Percentiles rank a stretch among this genome's conserved stretches.
These are phyloP conservation scores for Echeveria elegans DNA, from an alignment of 164 flowering plant genomes.

Conservation along the genomic window DNA sequence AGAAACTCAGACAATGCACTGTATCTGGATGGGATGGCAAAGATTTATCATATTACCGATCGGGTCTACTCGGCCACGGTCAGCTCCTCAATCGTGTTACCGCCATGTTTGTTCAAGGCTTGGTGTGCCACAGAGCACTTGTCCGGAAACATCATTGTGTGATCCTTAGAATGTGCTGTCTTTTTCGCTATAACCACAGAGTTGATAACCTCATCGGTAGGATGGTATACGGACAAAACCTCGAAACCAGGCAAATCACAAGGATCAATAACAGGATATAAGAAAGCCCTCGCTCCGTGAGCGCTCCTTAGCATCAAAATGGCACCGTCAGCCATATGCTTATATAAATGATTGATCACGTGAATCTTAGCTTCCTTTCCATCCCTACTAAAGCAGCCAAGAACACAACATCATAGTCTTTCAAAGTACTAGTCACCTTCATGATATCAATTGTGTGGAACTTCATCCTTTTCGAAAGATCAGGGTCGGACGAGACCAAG, in stretches of 20 bases:
- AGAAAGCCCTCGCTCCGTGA: constrained; percentile 42
- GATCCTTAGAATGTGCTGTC: not conserved
- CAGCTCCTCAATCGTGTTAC: not conserved
- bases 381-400: constrained; percentile 63
- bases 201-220: constrained; percentile 42
- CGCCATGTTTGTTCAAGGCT: not conserved
- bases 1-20: too few relatives aligned
- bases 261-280: constrained; percentile 48
- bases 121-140: not conserved
- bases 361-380: constrained; percentile 38
- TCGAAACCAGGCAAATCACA: constrained; percentile 38
- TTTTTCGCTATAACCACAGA: constrained; percentile 31
- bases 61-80: not conserved
- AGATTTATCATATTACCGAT: not conserved
- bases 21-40: too few relatives aligned
- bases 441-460: constrained; percentile 34
- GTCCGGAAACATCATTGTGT: not conserved
- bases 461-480: constrained; percentile 42
- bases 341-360: constrained; percentile 33
- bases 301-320: constrained; percentile 47
- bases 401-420: constrained; percentile 37
- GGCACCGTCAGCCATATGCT: constrained; percentile 39
- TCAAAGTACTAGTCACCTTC: constrained; percentile 30
- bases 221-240: constrained; percentile 42
- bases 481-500: constrained; percentile 26